These are phyloP conservation scores for Eleusine indica DNA, from an alignment of 176 grass and related monocot species.

Conservation along the genomic window DNA sequence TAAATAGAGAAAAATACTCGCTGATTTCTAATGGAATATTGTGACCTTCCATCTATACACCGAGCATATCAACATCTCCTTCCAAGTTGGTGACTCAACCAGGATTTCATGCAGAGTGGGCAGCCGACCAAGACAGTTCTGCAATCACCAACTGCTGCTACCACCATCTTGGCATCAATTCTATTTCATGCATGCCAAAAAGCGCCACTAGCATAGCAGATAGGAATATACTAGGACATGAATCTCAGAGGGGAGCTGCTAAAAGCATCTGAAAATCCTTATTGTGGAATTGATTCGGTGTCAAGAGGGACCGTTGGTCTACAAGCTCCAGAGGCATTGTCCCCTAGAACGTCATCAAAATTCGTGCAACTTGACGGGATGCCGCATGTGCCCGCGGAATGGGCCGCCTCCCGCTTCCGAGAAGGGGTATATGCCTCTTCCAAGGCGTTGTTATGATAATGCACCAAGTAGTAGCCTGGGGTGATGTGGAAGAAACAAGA, in stretches of 20 bases:
- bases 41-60: neutral
- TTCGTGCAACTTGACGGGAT: constrained; percentile 31
- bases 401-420: constrained; percentile 29
- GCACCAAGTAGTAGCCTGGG: constrained; percentile 24
- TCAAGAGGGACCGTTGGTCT: constrained; percentile 42
- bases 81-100: constrained; percentile 10
- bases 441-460: constrained; percentile 37
- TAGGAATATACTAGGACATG: constrained; percentile 26
- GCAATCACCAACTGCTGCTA: neutral
- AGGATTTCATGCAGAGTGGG: neutral
- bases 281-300: constrained; percentile 23
- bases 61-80: neutral
- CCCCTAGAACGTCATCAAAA: constrained; percentile 40
- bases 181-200: neutral
- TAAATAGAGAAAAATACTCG: neutral
- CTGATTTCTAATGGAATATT: constrained; percentile 7
- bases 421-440: constrained; percentile 43
- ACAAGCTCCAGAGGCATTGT: constrained; percentile 42
- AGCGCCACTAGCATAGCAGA: neutral
- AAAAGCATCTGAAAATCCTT: neutral
- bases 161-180: constrained; percentile 15
- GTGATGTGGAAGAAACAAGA: neutral
- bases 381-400: constrained; percentile 41
- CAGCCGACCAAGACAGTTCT: constrained; percentile 40
- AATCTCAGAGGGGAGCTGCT: constrained; percentile 4